Conservation (phyloP, 2,329 filamentous ascomycete species). For the Aspergillus tamarii region DNA sequence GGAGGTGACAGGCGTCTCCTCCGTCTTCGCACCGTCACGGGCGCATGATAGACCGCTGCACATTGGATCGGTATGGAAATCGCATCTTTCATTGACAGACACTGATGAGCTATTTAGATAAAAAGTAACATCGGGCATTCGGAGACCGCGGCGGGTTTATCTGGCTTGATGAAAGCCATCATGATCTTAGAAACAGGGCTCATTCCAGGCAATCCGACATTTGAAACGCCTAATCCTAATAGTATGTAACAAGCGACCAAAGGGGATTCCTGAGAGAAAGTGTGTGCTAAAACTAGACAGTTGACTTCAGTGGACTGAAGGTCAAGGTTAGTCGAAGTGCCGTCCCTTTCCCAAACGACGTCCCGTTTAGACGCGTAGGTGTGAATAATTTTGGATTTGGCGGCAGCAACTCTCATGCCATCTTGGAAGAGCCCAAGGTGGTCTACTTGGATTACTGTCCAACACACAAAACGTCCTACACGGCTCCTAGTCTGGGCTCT, state of each 20-base stretch:
- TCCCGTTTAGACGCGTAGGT: constrained; percentile 12
- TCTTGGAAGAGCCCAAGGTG: constrained; percentile 16
- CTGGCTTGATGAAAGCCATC: constrained; percentile 25
- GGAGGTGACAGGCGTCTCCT: constrained; percentile 7
- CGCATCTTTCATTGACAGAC: constrained; percentile 21
- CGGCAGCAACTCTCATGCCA: constrained; percentile 25
- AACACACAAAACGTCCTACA: background rate
- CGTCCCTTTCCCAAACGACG: constrained; percentile 10
- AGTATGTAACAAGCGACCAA: background rate
- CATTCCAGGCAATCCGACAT: constrained; percentile 23
- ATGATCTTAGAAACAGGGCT: constrained; percentile 22
- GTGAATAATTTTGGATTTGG: constrained; percentile 26
- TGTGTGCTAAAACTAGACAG: background rate
- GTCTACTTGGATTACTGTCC: constrained; percentile 1
- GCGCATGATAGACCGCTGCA: background rate
- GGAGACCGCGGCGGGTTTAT: constrained; percentile 19
- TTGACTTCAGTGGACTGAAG: constrained; percentile 1
- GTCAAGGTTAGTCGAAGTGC: background rate
- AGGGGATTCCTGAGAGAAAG: too few species aligned
- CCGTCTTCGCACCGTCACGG: background rate
- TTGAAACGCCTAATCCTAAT: constrained; percentile 22
- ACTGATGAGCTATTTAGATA: constrained; percentile 34
- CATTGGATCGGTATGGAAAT: constrained; percentile 44
- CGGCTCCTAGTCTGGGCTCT: background rate
- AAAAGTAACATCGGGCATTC: constrained; percentile 35